phyloP scores from a whole-genome alignment of 2,329 filamentous ascomycete genomes.

The Cercospora citrullina region DNA sequence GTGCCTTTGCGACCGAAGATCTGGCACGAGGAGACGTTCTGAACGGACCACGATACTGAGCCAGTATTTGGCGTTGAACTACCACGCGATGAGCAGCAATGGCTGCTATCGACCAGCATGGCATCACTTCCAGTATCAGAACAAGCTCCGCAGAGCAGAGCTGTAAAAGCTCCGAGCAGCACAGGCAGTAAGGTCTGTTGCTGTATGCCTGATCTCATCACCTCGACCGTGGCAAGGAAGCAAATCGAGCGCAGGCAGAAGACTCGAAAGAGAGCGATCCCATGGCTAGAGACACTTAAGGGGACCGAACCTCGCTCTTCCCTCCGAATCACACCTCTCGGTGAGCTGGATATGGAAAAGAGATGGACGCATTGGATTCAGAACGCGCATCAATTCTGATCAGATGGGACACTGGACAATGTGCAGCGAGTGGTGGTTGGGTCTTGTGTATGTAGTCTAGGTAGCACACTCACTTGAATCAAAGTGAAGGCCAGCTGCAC shows the following conservation, averaged over 20 bases:
- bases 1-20: slow-evolving; percentile 5
- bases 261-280: background rate
- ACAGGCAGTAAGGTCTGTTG: background rate
- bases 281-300: background rate
- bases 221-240: background rate
- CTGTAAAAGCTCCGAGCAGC: background rate
- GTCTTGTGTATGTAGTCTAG: background rate
- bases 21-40: slow-evolving; percentile 11
- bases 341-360: background rate
- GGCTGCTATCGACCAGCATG: background rate
- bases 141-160: background rate
- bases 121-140: background rate
- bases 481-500: background rate
- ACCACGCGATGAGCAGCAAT: background rate
- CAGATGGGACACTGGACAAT: background rate
- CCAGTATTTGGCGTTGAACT: too few relatives aligned
- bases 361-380: background rate
- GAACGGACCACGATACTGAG: background rate
- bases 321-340: background rate
- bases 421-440: background rate
- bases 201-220: background rate
- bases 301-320: background rate
- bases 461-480: background rate
- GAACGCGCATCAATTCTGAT: background rate
- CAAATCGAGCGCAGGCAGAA: background rate